Evolutionary conservation across 345 rosid genomes (phyloP), one percentile per base, ranked within the genome.

Genomic region (Aurinia saxatilis): DNA sequence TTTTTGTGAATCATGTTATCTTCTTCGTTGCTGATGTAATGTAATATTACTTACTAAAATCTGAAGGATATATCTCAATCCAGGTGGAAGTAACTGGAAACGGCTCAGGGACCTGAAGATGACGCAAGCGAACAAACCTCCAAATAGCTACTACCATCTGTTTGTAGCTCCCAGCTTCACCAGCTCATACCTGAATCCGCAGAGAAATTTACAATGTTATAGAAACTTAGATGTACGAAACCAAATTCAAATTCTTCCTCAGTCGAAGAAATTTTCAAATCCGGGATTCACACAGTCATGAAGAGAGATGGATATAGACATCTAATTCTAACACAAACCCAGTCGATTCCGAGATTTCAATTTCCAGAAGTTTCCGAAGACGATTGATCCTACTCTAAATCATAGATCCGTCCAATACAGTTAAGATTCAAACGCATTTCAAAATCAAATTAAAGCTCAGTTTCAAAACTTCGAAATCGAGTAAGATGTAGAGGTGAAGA

Each of bases 51-150:
- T 49, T 80, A 92, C 98, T 86, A 33, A 84, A 80, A 40, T 82
- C 80, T 2, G 96, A 82, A 77, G 85, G 81, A 33, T 90, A 93
- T 45, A 93, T 73, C 72, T 86, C 68, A 72, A 57, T 54, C 99
- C 97, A 93, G 66, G 66, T 75, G 76, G 75, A 77, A 18, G 80
- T 70, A 68, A 68, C 73, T 9, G 72, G 61, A 61, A 51, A 47
- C 13, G 86, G 84, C 60, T 62, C 75, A 8, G 82, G 83, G 53
- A 84, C 85, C 69, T 77, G 96, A 73, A 95, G 99, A 78, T 95
- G 96, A 33, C 96, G 96, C 79, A 88, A 67, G 78, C 96, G 86
- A 35, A 78, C 84, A 15, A 67, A 83, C 75, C 75, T 95, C 97
- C 99, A 90, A 10, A 90, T 56, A 49, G 82, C 66, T 11, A 80